A percentile compares a stretch with the other conserved stretches of the same genome.
Conservation (phyloP, 306 rosid species). For the Trichosanthes cucumerina region DNA sequence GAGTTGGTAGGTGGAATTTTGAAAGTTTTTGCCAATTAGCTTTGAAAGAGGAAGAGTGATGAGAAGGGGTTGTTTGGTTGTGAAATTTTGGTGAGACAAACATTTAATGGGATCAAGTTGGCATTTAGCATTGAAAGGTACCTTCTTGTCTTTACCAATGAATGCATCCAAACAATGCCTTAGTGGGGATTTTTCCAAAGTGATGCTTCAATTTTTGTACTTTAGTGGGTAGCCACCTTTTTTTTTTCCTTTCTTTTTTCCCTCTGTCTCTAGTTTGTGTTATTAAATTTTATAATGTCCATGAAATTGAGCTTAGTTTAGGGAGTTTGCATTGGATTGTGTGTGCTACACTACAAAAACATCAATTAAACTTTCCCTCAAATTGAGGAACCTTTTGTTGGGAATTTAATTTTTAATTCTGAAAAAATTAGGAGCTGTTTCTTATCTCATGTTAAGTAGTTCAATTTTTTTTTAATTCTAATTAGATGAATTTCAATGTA, state of each 20-base stretch:
- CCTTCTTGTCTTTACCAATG: constrained; percentile 1
- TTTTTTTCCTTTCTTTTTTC: neutral
- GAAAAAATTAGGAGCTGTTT: neutral
- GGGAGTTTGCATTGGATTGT: neutral
- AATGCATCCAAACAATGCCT: constrained; percentile 1
- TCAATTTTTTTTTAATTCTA: too few species aligned
- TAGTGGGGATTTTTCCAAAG: constrained; percentile 14
- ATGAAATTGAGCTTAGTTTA: neutral
- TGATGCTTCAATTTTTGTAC: neutral
- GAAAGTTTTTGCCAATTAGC: neutral
- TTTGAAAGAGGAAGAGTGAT: neutral
- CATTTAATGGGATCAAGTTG: constrained; percentile 2
- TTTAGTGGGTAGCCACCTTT: neutral
- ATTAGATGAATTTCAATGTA: neutral
- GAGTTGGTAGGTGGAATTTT: constrained; percentile 11
- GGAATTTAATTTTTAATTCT: neutral
- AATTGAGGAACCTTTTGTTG: neutral
- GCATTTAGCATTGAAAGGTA: constrained; percentile 7
- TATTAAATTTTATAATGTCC: neutral
- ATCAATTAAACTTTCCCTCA: neutral
- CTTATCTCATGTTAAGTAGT: neutral
- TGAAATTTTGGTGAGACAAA: neutral
- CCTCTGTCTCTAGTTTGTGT: neutral
- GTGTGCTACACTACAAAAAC: neutral
- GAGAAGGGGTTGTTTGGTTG: neutral